phyloP scores from a whole-genome alignment of 495 filamentous ascomycete genomes.

The Penicillium verhagenii region DNA sequence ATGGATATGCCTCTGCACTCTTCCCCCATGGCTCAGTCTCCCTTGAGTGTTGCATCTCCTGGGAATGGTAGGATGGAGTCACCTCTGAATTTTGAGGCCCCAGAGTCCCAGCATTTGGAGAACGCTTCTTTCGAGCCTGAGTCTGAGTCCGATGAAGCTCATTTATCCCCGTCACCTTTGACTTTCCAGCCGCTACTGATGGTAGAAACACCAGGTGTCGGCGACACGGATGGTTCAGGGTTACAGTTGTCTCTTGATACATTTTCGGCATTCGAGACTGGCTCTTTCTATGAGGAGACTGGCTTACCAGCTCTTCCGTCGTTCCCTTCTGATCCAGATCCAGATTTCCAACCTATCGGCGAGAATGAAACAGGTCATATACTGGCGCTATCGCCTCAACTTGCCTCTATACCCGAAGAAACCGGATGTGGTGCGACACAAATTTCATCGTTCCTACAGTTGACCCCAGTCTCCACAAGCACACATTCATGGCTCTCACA shows the following conservation, averaged over 20 bases:
- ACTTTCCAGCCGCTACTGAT: neutral
- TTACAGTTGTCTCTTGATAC: neutral
- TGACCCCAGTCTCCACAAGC: neutral
- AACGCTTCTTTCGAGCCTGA: neutral
- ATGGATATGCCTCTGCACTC: slow-evolving; percentile 4
- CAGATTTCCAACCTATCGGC: neutral
- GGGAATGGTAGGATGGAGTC: neutral
- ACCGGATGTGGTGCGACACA: neutral
- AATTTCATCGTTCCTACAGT: neutral
- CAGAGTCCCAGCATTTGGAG: neutral
- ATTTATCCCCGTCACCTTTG: slow-evolving; percentile 10
- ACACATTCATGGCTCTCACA: neutral
- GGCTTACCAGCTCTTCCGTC: neutral
- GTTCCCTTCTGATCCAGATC: neutral
- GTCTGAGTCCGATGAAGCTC: neutral
- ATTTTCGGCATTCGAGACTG: neutral
- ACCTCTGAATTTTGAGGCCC: too few relatives aligned
- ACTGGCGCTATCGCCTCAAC: slow-evolving; percentile 3
- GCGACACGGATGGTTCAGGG: neutral
- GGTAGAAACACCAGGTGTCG: neutral
- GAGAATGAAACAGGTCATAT: neutral
- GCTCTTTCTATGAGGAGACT: neutral
- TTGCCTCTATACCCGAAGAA: slow-evolving; percentile 16
- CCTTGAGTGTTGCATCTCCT: neutral
- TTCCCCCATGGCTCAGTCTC: neutral